Evolutionary conservation across 2,329 filamentous ascomycete genomes (phyloP), one percentile per base, ranked within the genome.

Genomic region (Epichloe gansuensis): DNA sequence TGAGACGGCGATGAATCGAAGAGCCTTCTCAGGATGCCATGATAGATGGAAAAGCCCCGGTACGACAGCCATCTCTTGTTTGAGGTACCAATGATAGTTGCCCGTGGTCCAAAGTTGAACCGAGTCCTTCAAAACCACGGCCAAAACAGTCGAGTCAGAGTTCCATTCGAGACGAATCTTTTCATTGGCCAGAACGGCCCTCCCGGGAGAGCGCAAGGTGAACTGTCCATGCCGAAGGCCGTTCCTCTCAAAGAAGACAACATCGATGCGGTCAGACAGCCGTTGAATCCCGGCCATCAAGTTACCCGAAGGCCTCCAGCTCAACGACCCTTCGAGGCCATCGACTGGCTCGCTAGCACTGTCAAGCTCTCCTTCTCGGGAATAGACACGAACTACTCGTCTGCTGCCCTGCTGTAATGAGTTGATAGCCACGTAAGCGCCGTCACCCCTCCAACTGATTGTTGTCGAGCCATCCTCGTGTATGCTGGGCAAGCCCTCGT

Each of bases 61-160:
- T 7, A 66, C 60, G 6, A 76, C 70, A 6, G 72, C 69, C 6
- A 96, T 75, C 64, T 96, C 90, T 65, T 95, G 90, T 71, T 98
- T 98, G 15, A 98, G 75, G 66, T 97, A 97, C 80, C 93, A 98
- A 65, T 97, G 88, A 60, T 98, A 98, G 66, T 98, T 98, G 21
- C 89, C 87, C 77, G 86, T 95, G 0, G 90, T 95, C 93, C 93
- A 98, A 1, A 98, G 73, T 64, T 98, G 93, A n/a, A 93, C 72
- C 52, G 81, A 78, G 57, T 90, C 80, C 35, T 74, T 73, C 59
- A 91, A 81, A 1, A 80, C 75, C n/a, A 96, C 83, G 5, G 91
- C 90, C 46, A 98, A 75, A 0, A 95, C 88, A 1, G 84, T 91
- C 0, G 93, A 98, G 65, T 98, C 91, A 4, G 82, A 77, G 63